phyloP scores from a whole-genome alignment of 306 rosid genomes.

The Ormosia semicastrata region DNA sequence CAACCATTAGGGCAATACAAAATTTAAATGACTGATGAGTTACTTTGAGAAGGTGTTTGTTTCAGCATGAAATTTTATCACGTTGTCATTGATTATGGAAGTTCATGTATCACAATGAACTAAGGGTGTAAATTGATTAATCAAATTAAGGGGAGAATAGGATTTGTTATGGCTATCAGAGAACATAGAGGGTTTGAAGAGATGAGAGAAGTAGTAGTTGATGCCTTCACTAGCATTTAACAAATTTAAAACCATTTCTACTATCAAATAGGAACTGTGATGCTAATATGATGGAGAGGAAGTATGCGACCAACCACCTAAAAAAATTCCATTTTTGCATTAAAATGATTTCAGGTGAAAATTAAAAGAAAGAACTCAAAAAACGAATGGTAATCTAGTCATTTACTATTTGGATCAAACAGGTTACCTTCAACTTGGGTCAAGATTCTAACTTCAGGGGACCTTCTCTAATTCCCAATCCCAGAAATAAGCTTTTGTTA shows the following conservation, averaged over 20 bases:
- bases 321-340: background rate
- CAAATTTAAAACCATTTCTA: background rate
- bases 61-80: background rate
- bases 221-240: background rate
- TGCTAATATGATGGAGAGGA: background rate
- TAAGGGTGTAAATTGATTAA: background rate
- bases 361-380: background rate
- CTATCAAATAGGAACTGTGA: background rate
- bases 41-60: background rate
- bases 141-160: background rate
- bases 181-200: background rate
- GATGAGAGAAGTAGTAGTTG: background rate
- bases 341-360: background rate
- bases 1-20: background rate
- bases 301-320: background rate
- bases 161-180: background rate
- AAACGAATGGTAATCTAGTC: background rate
- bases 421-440: background rate
- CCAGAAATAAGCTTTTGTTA: background rate
- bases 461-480: background rate
- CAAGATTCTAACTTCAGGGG: background rate
- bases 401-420: constrained; percentile 15
- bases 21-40: background rate
- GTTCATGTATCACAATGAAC: background rate
- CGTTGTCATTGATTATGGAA: background rate